These are phyloP conservation scores for Raffaelea ambrosiae DNA, from an alignment of 2,329 filamentous ascomycete species.

Conservation along the genomic window DNA sequence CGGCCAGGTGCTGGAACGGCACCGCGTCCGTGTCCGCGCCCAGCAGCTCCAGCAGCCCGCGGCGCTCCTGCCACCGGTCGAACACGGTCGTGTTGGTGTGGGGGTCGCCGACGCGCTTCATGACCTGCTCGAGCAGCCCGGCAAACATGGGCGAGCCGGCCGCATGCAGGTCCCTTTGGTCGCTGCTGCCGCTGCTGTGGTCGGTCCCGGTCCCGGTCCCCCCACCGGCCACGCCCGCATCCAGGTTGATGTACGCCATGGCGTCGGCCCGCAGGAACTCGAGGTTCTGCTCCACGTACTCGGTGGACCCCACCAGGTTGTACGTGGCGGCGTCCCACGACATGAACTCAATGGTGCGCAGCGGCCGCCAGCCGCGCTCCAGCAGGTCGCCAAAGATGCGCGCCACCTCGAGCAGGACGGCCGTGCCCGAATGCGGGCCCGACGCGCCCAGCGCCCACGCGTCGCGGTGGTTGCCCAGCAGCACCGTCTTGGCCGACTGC, in stretches of 20 bases:
- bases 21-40: constrained; percentile 76
- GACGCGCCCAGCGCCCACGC: constrained; percentile 83
- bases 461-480: constrained; percentile 90
- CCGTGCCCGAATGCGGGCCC: constrained; percentile 81
- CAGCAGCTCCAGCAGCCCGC: constrained; percentile 55
- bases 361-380: constrained; percentile 73
- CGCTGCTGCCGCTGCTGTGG: too few relatives aligned
- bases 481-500: constrained; percentile 71
- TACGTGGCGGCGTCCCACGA: constrained; percentile 95
- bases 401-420: constrained; percentile 82
- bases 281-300: constrained; percentile 82
- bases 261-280: constrained; percentile 64
- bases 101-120: constrained; percentile 69
- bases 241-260: constrained; percentile 86
- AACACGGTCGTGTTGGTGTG: constrained; percentile 61
- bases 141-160: constrained; percentile 74
- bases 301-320: constrained; percentile 88
- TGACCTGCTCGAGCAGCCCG: constrained; percentile 60
- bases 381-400: constrained; percentile 75
- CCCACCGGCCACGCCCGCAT: constrained; percentile 54
- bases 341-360: constrained; percentile 93
- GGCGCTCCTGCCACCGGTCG: constrained; percentile 63
- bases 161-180: constrained; percentile 67
- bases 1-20: constrained; percentile 84
- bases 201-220: too few relatives aligned